Conservation (phyloP, 192 early-diverging fungal species). For the Cetraspora pellucida region DNA sequence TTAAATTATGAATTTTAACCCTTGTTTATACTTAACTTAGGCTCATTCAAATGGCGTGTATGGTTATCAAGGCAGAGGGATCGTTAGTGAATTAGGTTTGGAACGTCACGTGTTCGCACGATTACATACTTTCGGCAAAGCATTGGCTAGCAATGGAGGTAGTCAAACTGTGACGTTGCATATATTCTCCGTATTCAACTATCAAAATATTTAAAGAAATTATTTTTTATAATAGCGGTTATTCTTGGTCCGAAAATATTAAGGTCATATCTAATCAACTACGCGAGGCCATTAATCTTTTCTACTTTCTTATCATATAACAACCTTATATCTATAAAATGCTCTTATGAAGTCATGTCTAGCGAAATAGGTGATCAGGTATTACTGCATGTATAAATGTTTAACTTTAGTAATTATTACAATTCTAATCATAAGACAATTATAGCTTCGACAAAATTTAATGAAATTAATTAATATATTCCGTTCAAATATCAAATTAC, state of each 20-base stretch:
- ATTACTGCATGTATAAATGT: neutral
- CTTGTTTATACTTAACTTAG: conserved; percentile 36
- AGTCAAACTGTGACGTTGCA: neutral
- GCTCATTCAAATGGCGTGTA: conserved; percentile 81
- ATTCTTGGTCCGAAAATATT: conserved; percentile 65
- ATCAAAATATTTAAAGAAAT: neutral
- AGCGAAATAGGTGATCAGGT: conserved; percentile 57
- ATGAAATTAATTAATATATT: conserved; percentile 55
- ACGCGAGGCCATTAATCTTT: conserved; percentile 79
- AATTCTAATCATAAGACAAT: conserved; percentile 12
- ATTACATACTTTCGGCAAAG: conserved; percentile 85
- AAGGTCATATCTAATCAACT: conserved; percentile 77
- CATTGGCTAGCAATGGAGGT: conserved; percentile 80
- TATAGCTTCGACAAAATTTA: conserved; percentile 50
- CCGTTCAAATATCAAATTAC: conserved; percentile 49
- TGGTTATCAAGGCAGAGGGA: conserved; percentile 68
- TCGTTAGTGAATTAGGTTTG: conserved; percentile 64
- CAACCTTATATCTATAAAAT: conserved; percentile 65
- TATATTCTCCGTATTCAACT: neutral
- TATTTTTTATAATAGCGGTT: conserved; percentile 53
- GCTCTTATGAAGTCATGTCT: conserved; percentile 65
- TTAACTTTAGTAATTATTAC: conserved; percentile 24
- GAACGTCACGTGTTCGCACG: conserved; percentile 71
- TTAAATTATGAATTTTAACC: conserved; percentile 15
- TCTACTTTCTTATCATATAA: conserved; percentile 75